Evolutionary conservation across 768 basidiomycete species (phyloP).

Genomic region (Trametes cingulata): DNA sequence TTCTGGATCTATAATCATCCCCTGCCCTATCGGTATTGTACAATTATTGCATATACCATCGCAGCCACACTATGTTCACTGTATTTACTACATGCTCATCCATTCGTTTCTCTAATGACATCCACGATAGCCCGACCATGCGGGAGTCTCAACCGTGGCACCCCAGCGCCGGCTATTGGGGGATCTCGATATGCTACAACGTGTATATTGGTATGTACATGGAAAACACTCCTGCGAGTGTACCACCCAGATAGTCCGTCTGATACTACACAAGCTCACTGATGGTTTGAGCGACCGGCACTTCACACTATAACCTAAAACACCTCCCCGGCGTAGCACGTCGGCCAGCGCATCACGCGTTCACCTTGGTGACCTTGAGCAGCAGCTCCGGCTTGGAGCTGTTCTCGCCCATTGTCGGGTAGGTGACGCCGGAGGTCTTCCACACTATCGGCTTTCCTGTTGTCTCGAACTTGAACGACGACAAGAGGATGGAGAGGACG

Average conservation of each 20-base stretch:
- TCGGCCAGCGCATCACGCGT: no score
- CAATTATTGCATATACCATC: constrained; percentile 11
- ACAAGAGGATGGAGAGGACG: constrained; percentile 29
- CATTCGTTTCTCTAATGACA: neutral
- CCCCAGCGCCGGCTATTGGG: no score
- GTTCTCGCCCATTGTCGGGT: constrained; percentile 25
- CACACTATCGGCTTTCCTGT: constrained; percentile 29
- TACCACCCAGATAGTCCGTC: no score
- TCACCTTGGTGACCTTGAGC: constrained; percentile 20
- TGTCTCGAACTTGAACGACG: constrained; percentile 30
- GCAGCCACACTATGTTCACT: constrained; percentile 12
- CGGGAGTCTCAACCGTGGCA: no score
- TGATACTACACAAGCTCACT: no score
- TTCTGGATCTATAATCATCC: neutral
- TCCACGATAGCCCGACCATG: no score
- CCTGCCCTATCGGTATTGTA: constrained; percentile 19
- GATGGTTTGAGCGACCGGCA: no score
- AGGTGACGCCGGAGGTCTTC: constrained; percentile 30
- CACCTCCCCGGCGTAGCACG: no score
- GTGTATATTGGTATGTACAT: no score
- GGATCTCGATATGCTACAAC: no score
- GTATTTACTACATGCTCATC: constrained; percentile 14
- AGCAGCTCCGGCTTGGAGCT: constrained; percentile 26
- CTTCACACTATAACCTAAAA: no score
- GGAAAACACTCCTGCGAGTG: no score